Conservation (phyloP, 257 asterid species). For the Penstemon davidsonii region DNA sequence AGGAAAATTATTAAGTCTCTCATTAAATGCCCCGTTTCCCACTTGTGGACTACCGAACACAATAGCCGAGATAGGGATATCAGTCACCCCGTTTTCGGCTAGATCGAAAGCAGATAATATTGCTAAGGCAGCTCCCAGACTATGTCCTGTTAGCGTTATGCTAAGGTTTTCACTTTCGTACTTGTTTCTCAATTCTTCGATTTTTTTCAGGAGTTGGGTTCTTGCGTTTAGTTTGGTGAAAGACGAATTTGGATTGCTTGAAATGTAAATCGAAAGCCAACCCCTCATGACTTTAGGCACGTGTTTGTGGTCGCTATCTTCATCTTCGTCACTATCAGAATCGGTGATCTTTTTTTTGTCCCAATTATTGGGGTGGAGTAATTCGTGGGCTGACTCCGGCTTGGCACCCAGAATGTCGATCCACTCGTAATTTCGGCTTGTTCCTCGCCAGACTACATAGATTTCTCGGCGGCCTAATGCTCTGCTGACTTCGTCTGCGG, state of each 20-base stretch:
- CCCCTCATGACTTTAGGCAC: constrained; percentile 70
- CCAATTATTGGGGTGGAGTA: constrained; percentile 31
- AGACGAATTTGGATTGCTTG: constrained; percentile 59
- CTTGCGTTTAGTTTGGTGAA: constrained; percentile 74
- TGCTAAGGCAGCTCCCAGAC: constrained; percentile 67
- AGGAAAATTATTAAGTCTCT: constrained; percentile 34
- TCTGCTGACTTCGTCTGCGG: constrained; percentile 49
- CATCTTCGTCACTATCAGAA: constrained; percentile 21
- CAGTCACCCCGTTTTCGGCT: constrained; percentile 66
- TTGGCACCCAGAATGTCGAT: constrained; percentile 50
- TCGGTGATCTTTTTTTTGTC: constrained; percentile 4
- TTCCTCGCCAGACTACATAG: constrained; percentile 79
- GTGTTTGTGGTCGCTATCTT: constrained; percentile 32
- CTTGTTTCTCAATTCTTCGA: constrained; percentile 32
- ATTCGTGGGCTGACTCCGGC: constrained; percentile 47
- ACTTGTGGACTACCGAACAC: constrained; percentile 87
- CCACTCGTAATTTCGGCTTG: constrained; percentile 73
- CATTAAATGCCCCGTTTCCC: constrained; percentile 56
- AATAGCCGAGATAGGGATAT: constrained; percentile 71
- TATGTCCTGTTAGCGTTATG: constrained; percentile 75
- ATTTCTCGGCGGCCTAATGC: constrained; percentile 71
- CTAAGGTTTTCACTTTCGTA: constrained; percentile 55
- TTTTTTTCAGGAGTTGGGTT: constrained; percentile 49
- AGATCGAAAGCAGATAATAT: constrained; percentile 71
- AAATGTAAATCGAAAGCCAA: constrained; percentile 66